Evolutionary conservation across 2,329 filamentous ascomycete species (phyloP).

Genomic region (Cladosporium sp.): DNA sequence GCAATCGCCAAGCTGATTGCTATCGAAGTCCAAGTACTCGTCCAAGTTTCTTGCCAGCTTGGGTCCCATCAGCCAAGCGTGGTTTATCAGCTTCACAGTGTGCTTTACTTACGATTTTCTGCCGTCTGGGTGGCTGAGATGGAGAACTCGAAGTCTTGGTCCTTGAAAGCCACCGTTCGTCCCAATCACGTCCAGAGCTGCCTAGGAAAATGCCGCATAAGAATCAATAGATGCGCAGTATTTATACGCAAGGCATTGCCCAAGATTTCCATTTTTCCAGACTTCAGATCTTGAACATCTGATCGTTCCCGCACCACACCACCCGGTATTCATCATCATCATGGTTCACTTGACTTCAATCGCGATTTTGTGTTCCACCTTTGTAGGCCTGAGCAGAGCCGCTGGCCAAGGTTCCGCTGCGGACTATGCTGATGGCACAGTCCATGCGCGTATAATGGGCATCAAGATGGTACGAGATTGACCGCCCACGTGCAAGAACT

Average conservation of each 20-base stretch:
- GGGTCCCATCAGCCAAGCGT: slow-evolving; percentile 7
- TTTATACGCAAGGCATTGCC: not conserved
- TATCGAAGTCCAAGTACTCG: slow-evolving; percentile 2
- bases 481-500: not conserved
- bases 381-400: slow-evolving; percentile 12
- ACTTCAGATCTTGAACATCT: not conserved
- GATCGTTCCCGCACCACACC: not conserved
- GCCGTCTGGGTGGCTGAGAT: not conserved
- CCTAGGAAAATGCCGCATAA: no score
- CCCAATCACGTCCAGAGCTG: not conserved
- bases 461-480: slow-evolving; percentile 21
- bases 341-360: slow-evolving; percentile 13
- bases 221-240: not conserved
- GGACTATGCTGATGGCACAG: slow-evolving; percentile 20
- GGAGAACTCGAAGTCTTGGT: slow-evolving; percentile 1
- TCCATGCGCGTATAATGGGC: slow-evolving; percentile 21
- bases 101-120: not conserved
- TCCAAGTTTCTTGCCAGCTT: not conserved
- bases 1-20: not conserved
- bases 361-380: slow-evolving; percentile 14
- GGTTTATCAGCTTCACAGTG: not conserved
- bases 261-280: not conserved
- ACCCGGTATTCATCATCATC: not conserved
- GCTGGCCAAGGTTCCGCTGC: slow-evolving; percentile 15
- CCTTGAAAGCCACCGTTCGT: not conserved